phyloP scores from a whole-genome alignment of 208 protist genomes.

The Trypanosoma cruzi region DNA sequence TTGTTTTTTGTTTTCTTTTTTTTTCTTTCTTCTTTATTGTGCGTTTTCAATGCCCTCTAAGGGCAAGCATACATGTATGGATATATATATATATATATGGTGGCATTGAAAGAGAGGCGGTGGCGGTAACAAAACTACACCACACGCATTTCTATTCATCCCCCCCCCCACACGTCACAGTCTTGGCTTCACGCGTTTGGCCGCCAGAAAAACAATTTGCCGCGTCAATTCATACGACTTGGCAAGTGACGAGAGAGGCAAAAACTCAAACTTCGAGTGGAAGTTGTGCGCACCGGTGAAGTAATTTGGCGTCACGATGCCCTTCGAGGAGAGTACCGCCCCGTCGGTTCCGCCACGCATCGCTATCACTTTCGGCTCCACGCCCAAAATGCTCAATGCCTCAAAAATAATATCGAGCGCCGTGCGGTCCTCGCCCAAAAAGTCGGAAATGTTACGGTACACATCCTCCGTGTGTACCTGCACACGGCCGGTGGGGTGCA shows the following conservation, averaged over 20 bases:
- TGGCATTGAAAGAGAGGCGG: background rate
- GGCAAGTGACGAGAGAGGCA: slow-evolving; percentile 81
- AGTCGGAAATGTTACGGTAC: slow-evolving; percentile 82
- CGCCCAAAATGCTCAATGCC: slow-evolving; percentile 49
- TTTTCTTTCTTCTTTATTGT: background rate
- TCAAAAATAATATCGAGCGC: slow-evolving; percentile 77
- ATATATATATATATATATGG: slow-evolving; percentile 22
- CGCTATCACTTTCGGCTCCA: slow-evolving; percentile 72
- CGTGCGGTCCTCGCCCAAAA: slow-evolving; percentile 52
- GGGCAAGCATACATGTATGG: background rate
- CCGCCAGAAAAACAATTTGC: slow-evolving; percentile 63
- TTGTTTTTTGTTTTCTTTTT: background rate
- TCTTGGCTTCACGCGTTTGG: slow-evolving; percentile 34
- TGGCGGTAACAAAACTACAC: background rate
- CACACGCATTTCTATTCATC: background rate
- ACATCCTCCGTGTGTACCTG: slow-evolving; percentile 60
- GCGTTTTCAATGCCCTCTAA: background rate
- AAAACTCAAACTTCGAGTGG: slow-evolving; percentile 85
- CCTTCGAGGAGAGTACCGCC: slow-evolving; percentile 67
- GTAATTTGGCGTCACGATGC: slow-evolving; percentile 80
- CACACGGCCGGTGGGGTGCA: slow-evolving; percentile 72
- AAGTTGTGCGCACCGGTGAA: slow-evolving; percentile 92
- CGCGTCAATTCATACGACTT: slow-evolving; percentile 83
- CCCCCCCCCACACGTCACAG: background rate
- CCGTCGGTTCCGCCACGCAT: slow-evolving; percentile 90